phyloP scores from a whole-genome alignment of 495 filamentous ascomycete genomes.

The Friedmanniomyces endolithicus region DNA sequence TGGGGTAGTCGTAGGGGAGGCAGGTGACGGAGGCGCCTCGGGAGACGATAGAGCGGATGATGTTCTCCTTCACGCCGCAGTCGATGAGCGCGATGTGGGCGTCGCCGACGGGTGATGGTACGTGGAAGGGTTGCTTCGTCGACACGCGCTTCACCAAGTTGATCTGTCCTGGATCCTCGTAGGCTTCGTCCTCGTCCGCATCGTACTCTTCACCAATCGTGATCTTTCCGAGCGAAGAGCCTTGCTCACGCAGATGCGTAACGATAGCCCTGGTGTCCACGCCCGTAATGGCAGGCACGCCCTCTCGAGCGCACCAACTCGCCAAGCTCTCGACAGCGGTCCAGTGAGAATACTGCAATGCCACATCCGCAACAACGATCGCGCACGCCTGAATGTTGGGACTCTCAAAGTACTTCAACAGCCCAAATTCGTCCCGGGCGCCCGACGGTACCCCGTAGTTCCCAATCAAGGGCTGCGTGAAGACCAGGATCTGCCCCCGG shows the following conservation, averaged over 20 bases:
- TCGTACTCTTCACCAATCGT: slow-evolving; percentile 97
- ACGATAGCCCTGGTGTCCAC: slow-evolving; percentile 96
- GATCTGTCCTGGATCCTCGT: slow-evolving; percentile 86
- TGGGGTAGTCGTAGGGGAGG: slow-evolving; percentile 91
- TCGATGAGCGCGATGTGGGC: slow-evolving; percentile 90
- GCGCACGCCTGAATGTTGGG: slow-evolving; percentile 92
- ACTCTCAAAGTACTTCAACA: slow-evolving; percentile 89
- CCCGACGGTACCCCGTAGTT: slow-evolving; percentile 91
- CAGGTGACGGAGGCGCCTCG: slow-evolving; percentile 80
- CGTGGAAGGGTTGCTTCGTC: slow-evolving; percentile 95
- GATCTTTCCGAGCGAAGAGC: slow-evolving; percentile 88
- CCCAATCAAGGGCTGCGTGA: slow-evolving; percentile 96
- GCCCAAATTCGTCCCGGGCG: slow-evolving; percentile 60
- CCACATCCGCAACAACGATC: slow-evolving; percentile 89
- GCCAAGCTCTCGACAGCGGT: slow-evolving; percentile 88
- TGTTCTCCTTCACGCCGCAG: slow-evolving; percentile 99
- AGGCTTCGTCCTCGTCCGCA: slow-evolving; percentile 94
- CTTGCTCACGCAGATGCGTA: slow-evolving; percentile 87
- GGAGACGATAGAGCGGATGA: slow-evolving; percentile 79
- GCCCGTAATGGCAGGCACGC: slow-evolving; percentile 88
- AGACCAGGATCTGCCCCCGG: slow-evolving; percentile 94
- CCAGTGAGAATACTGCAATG: slow-evolving; percentile 92
- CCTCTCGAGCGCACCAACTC: slow-evolving; percentile 91
- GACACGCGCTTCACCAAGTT: slow-evolving; percentile 90
- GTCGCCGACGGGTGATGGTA: slow-evolving; percentile 62